These are phyloP conservation scores for Lantana camara DNA, from an alignment of 257 asterid species.

Conservation along the genomic window DNA sequence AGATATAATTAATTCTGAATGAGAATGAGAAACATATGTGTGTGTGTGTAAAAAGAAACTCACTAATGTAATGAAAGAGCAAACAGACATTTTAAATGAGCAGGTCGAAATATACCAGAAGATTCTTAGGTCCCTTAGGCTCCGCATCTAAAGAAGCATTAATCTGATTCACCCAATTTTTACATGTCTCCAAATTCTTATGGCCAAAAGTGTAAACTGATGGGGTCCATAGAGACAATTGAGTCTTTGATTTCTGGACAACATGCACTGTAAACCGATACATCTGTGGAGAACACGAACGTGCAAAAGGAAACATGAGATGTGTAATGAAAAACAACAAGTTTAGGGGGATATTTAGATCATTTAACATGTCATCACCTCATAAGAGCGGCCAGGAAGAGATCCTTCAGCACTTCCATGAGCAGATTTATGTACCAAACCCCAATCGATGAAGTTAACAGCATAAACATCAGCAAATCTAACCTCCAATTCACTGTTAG, in stretches of 20 bases:
- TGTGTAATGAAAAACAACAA: conserved; percentile 11
- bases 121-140: conserved; percentile 71
- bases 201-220: conserved; percentile 76
- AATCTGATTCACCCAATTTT: conserved; percentile 67
- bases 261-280: conserved; percentile 70
- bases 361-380: conserved; percentile 52
- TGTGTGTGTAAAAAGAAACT: not conserved
- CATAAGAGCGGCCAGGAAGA: conserved; percentile 48
- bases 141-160: conserved; percentile 47
- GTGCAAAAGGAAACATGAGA: conserved; percentile 13
- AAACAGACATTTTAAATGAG: not conserved
- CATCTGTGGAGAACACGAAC: conserved; percentile 57
- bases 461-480: conserved; percentile 71
- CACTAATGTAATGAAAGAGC: conserved; percentile 12
- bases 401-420: conserved; percentile 50
- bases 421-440: conserved; percentile 51
- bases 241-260: conserved; percentile 64
- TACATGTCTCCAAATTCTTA: conserved; percentile 60
- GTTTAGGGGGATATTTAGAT: conserved; percentile 16
- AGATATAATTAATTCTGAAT: conserved; percentile 33
- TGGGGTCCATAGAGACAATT: conserved; percentile 61
- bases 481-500: conserved; percentile 44
- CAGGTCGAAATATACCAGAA: conserved; percentile 61
- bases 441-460: conserved; percentile 63
- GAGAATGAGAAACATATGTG: not conserved